A percentile compares a stretch with the other conserved stretches of the same genome.
These are phyloP conservation scores for Mycena vitilis DNA, from an alignment of 768 basidiomycete genomes.

Conservation along the genomic window DNA sequence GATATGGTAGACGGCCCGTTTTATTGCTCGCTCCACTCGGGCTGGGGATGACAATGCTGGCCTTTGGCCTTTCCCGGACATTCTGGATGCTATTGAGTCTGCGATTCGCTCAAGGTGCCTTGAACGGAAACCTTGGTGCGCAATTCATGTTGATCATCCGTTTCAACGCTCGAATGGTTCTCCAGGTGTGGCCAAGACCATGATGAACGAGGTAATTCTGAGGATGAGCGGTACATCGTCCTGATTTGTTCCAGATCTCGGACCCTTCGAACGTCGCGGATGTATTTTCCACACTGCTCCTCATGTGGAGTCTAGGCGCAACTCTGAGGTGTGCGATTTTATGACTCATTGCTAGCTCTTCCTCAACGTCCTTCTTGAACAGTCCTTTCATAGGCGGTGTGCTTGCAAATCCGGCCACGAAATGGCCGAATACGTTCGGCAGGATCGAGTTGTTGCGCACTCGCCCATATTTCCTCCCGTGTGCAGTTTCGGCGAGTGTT, in stretches of 20 bases:
- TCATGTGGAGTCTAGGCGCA: conserved; percentile 20
- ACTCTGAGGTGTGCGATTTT: conserved; percentile 9
- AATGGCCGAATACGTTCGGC: conserved; percentile 31
- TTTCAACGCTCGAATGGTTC: neutral
- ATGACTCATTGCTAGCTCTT: neutral
- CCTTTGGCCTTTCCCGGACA: conserved; percentile 40
- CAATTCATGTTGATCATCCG: neutral
- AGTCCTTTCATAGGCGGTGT: conserved; percentile 27
- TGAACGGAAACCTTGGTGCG: conserved; percentile 30
- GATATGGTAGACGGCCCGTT: conserved; percentile 41
- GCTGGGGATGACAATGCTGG: conserved; percentile 34
- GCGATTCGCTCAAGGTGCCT: conserved; percentile 30
- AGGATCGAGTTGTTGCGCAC: conserved; percentile 15
- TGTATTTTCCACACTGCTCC: neutral
- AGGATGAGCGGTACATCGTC: neutral
- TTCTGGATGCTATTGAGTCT: conserved; percentile 31
- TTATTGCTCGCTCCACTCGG: conserved; percentile 40
- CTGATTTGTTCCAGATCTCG: conserved; percentile 5
- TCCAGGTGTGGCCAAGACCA: conserved; percentile 18
- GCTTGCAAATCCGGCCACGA: conserved; percentile 16
- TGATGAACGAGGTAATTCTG: conserved; percentile 16
- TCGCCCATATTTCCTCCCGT: conserved; percentile 29
- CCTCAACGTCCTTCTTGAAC: neutral
- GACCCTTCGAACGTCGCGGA: conserved; percentile 24
- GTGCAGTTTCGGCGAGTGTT: conserved; percentile 16